Base-by-base conservation (phyloP, 345 rosid species). In the Eucalyptus dawsonii region DNA sequence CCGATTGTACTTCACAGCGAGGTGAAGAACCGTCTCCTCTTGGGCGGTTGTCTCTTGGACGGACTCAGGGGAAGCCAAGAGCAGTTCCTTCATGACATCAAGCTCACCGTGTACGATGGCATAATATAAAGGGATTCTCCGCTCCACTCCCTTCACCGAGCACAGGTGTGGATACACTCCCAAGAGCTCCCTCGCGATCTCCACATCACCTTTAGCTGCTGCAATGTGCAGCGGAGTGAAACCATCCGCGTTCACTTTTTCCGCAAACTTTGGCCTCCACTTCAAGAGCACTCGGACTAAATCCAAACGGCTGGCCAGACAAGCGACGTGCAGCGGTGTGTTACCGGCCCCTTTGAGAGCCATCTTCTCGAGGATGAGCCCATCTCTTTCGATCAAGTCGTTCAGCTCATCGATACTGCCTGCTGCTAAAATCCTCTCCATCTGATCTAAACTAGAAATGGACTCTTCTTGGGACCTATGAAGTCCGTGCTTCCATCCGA, bases 81-180 rank as follows among this genome's bases (percentile, higher is more conserved):
- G 65, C 65, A 58, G 65, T 24, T 22, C n/a, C 65, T 5, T 58
- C 65, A 58, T 24, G 14, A 58, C 65, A 5, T 58, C 65, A 25
- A 58, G 13, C n/a, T 58, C n/a, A 25, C 65, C 65, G 14, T 5
- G 0, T 58, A 10, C 7, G 65, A 25, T 25, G 65, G 65, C 65
- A 58, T 58, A 58, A 58, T 58, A 11, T 0, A 58, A 10, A 0
- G 65, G 65, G 14, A 42, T 25, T 58, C n/a, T 25, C 0, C 0
- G 6, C 14, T 58, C 65, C 65, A 11, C 2, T 58, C 65, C 65
- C n/a, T 58, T 25, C n/a, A 58, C 65, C 0, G 65, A 58, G 65
- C 65, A 58, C 65, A 58, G 65, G 65, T 10, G 11, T 21, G 1
- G n/a, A 25, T 1, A 1, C n/a, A 2, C 65, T 58, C 13, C 6